Conservation (phyloP, 306 rosid genomes). For the Malus sylvestris region DNA sequence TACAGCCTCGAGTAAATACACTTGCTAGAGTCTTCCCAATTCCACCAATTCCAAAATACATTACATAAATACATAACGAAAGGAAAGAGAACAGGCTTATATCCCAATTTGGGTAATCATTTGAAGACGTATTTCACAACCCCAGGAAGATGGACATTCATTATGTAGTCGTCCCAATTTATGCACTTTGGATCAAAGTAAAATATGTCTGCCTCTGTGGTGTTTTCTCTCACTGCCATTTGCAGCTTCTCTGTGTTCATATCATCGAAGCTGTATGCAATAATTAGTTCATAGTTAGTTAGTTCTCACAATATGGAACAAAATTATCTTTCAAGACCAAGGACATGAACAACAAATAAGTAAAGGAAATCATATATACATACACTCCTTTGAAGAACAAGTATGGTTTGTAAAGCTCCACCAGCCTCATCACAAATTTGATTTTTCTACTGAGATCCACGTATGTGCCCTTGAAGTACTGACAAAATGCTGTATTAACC, state of each 20-base stretch:
- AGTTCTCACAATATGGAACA: neutral
- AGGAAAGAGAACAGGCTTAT: neutral
- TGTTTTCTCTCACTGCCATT: conserved; percentile 26
- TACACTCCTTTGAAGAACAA: conserved; percentile 77
- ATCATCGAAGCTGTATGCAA: conserved; percentile 54
- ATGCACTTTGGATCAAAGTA: conserved; percentile 54
- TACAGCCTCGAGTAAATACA: neutral
- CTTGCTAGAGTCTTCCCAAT: neutral
- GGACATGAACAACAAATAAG: neutral
- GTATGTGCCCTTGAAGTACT: conserved; percentile 44
- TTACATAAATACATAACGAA: neutral
- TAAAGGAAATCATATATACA: conserved; percentile 13
- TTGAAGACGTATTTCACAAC: conserved; percentile 50
- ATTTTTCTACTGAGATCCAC: conserved; percentile 44
- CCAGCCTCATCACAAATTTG: conserved; percentile 55
- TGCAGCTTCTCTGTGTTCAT: conserved; percentile 51
- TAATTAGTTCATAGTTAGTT: neutral
- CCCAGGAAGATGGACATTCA: conserved; percentile 52
- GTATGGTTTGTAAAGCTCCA: conserved; percentile 70
- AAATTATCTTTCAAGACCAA: neutral
- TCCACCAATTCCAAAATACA: neutral
- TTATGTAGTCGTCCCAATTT: conserved; percentile 70
- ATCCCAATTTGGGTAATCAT: conserved; percentile 26
- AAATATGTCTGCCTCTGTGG: conserved; percentile 44
- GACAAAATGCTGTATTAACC: conserved; percentile 58